Conservation (phyloP, 441 rosid species). For the Erodium chrysanthum region DNA sequence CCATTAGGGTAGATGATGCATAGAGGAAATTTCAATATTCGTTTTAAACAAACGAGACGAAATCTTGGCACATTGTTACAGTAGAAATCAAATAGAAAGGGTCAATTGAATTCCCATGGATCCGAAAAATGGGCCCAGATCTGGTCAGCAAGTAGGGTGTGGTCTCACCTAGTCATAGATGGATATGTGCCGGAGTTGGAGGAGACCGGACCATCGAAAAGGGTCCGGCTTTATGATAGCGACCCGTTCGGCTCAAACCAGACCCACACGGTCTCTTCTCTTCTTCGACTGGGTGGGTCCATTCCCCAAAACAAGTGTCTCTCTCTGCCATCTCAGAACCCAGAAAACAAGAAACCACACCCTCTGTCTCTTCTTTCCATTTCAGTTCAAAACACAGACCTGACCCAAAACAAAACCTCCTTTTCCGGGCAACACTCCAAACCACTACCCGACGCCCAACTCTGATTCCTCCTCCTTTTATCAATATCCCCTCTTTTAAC, state of each 20-base stretch:
- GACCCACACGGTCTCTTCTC: background rate
- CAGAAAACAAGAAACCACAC: background rate
- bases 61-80: too few relatives aligned
- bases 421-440: background rate
- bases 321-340: background rate
- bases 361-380: background rate
- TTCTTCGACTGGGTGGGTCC: conserved; percentile 5
- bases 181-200: background rate
- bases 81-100: background rate
- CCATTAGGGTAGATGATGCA: too few relatives aligned
- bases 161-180: too few relatives aligned
- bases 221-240: background rate
- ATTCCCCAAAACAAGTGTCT: background rate
- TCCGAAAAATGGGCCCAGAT: background rate
- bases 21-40: too few relatives aligned
- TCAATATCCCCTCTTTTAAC: background rate
- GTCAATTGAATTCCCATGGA: background rate
- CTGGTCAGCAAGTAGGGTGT: background rate
- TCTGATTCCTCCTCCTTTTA: background rate
- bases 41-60: too few relatives aligned
- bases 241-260: background rate
- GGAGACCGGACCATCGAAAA: background rate
- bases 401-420: background rate
- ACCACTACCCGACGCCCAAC: background rate
- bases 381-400: background rate